Percentiles rank a stretch among this genome's conserved stretches.
Evolutionary conservation across 129 eudicot species (phyloP).

Genomic region (Tagetes erecta): DNA sequence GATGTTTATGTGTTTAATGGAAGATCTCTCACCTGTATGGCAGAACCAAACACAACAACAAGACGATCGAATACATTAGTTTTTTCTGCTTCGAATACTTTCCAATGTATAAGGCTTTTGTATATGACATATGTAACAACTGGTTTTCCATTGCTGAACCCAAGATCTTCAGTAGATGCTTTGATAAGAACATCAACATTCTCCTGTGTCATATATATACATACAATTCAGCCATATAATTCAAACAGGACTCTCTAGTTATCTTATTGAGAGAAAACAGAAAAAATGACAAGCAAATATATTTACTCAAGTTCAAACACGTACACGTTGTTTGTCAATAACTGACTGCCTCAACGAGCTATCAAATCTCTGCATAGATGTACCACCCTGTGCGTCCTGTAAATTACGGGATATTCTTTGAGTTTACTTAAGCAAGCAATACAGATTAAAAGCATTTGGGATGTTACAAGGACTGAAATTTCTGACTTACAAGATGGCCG

Average conservation of each 20-base stretch:
- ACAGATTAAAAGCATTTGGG: slow-evolving; percentile 4
- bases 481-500: slow-evolving; percentile 47
- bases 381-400: slow-evolving; percentile 55
- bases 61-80: slow-evolving; percentile 94
- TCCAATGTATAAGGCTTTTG: slow-evolving; percentile 97
- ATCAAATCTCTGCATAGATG: slow-evolving; percentile 61
- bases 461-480: slow-evolving; percentile 12
- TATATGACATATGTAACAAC: slow-evolving; percentile 83
- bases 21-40: slow-evolving; percentile 65
- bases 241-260: not conserved
- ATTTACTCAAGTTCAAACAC: slow-evolving; percentile 34
- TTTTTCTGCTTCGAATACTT: slow-evolving; percentile 85
- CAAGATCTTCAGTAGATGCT: slow-evolving; percentile 72
- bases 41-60: slow-evolving; percentile 81
- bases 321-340: slow-evolving; percentile 68
- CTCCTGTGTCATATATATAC: slow-evolving; percentile 55
- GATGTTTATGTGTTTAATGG: slow-evolving; percentile 12
- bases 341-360: slow-evolving; percentile 49
- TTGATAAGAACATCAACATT: slow-evolving; percentile 78
- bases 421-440: slow-evolving; percentile 15
- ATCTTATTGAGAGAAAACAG: slow-evolving; percentile 1
- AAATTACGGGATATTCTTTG: slow-evolving; percentile 13
- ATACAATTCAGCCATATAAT: not conserved
- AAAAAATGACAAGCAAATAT: slow-evolving; percentile 11
- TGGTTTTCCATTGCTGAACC: slow-evolving; percentile 92